These are phyloP conservation scores for Mycena venus DNA, from an alignment of 768 basidiomycete species.

Conservation along the genomic window DNA sequence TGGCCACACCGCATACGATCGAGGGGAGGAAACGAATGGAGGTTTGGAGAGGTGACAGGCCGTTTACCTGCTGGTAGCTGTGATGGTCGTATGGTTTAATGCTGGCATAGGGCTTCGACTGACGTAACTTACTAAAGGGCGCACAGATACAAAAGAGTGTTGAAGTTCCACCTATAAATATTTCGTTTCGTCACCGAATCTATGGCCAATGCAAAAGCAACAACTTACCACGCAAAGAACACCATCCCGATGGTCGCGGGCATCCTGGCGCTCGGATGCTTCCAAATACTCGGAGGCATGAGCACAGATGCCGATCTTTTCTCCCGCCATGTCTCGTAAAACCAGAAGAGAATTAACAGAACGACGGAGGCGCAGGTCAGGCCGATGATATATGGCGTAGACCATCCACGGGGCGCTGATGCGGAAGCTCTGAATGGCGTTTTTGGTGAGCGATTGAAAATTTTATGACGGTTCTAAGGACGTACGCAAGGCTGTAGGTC, in stretches of 20 bases:
- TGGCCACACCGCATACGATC: background rate
- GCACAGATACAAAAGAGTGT: background rate
- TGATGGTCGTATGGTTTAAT: background rate
- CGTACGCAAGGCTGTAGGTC: conserved; percentile 44
- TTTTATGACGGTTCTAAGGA: background rate
- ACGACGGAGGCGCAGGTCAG: background rate
- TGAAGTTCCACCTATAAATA: background rate
- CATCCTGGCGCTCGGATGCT: conserved; percentile 42
- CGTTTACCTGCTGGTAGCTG: conserved; percentile 33
- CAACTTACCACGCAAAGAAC: conserved; percentile 14
- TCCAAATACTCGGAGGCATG: conserved; percentile 44
- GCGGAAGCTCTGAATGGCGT: conserved; percentile 36
- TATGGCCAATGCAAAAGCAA: background rate
- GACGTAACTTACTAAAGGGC: background rate
- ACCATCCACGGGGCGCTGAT: conserved; percentile 38
- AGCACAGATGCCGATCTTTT: conserved; percentile 36
- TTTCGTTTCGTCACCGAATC: background rate
- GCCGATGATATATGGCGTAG: conserved; percentile 42
- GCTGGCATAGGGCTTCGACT: background rate
- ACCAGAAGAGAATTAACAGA: background rate
- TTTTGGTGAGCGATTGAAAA: background rate
- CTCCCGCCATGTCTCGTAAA: conserved; percentile 9
- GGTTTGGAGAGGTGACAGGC: background rate
- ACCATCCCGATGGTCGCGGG: conserved; percentile 39
- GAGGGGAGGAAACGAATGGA: conserved; percentile 7